Evolutionary conservation across 2,329 filamentous ascomycete genomes (phyloP).

Genomic region (Fusarium floridanum): DNA sequence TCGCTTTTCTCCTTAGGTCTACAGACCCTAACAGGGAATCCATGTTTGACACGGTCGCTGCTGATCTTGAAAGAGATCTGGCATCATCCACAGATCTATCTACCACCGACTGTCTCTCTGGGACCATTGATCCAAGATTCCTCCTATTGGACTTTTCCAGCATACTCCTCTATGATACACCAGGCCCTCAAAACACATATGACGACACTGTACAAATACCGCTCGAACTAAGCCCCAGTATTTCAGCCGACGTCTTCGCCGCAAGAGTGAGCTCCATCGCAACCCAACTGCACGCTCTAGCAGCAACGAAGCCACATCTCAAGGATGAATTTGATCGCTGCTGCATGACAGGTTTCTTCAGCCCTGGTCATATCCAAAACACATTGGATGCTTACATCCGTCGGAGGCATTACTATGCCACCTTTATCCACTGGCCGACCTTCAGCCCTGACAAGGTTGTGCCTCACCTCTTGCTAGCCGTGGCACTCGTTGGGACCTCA

Average conservation of each 20-base stretch:
- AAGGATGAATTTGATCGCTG: not conserved
- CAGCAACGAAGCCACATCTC: conserved; percentile 10
- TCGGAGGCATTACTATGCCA: conserved; percentile 19
- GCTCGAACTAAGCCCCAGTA: not conserved
- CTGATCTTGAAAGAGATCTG: conserved; percentile 17
- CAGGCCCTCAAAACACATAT: fast-evolving
- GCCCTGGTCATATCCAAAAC: conserved; percentile 8
- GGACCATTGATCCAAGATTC: conserved; percentile 16
- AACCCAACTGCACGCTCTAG: not conserved
- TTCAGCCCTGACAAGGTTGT: conserved; percentile 22
- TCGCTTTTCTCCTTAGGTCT: conserved; percentile 17
- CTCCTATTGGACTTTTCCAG: conserved; percentile 22
- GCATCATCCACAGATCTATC: conserved; percentile 5
- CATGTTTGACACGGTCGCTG: conserved; percentile 11
- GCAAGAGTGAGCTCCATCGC: not conserved
- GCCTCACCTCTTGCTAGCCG: conserved; percentile 19
- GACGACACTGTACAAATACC: fast-evolving
- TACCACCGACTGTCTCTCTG: not conserved
- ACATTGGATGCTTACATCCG: conserved; percentile 12
- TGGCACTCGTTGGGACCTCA: conserved; percentile 11
- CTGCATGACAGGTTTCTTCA: conserved; percentile 9
- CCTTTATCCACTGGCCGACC: conserved; percentile 32
- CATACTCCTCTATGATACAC: conserved; percentile 14
- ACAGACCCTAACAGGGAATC: conserved; percentile 16
- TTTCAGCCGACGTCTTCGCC: not conserved